Conservation (phyloP, 176 grass and related monocot genomes). For the Tillandsia fasciculata region DNA sequence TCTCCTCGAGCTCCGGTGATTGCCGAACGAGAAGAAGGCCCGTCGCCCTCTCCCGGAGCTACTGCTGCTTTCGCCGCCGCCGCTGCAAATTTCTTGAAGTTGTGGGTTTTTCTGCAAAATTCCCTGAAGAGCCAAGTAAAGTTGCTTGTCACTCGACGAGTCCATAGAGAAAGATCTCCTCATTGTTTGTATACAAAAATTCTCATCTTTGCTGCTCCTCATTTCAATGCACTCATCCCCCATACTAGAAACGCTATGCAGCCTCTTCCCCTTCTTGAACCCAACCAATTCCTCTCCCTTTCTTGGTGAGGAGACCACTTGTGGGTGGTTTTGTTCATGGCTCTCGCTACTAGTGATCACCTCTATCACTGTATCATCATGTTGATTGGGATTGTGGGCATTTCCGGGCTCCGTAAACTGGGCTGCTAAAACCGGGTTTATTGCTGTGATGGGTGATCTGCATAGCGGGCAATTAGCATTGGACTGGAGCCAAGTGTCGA, state of each 20-base stretch:
- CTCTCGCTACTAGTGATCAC: background rate
- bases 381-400: background rate
- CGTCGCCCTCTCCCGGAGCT: background rate
- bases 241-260: slow-evolving; percentile 8
- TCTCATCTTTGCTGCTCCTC: slow-evolving; percentile 12
- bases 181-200: slow-evolving; percentile 16
- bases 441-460: slow-evolving; percentile 33
- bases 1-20: background rate
- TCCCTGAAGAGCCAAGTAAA: slow-evolving; percentile 36
- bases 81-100: slow-evolving; percentile 16
- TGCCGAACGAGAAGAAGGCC: background rate
- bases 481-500: slow-evolving; percentile 69
- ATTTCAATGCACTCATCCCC: slow-evolving; percentile 35
- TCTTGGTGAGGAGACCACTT: background rate
- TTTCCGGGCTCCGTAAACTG: background rate
- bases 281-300: background rate
- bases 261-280: slow-evolving; percentile 2
- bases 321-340: background rate
- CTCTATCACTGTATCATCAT: slow-evolving; percentile 23
- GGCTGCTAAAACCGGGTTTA: slow-evolving; percentile 5
- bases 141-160: slow-evolving; percentile 18
- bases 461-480: slow-evolving; percentile 82
- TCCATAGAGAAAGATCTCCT: slow-evolving; percentile 60
- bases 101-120: slow-evolving; percentile 33
- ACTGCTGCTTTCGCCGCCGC: background rate